Evolutionary conservation across 306 rosid genomes (phyloP), one percentile per base, ranked within the genome.

Genomic region (Astragalus glycyphyllos): DNA sequence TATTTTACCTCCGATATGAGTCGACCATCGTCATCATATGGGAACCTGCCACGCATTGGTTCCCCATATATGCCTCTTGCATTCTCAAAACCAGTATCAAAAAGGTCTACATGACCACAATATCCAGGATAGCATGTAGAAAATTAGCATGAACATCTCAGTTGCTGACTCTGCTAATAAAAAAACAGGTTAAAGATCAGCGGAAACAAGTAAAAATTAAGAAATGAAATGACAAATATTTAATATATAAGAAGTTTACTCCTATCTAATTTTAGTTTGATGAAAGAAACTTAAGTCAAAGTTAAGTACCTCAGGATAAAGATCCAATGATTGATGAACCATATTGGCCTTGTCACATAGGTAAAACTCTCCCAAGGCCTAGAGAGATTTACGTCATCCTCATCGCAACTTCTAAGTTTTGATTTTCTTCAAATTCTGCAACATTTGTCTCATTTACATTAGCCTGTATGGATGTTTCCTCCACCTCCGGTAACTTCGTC

Each of bases 101-200:
- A 92, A 59, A 92, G 91, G 84, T 92, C 86, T 11, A 88, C 88
- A 34, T 92, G 98, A 79, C 84, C 92, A 67, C 96, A 90, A 9
- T 84, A 77, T 80, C 84, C 86, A 53, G 90, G 89, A 77, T 77
- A 34, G 80, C 98, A 92, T 16, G 83, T 59, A 58, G 81, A 80
- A 79, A 26, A 75, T 35, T 85, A 55, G 77, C 98, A 92, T 71
- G 80, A 67, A 71, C 98, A 92, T 41, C 92, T 84, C 77, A 86
- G 63, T 48, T 88, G 96, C 55, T 80, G 73, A 78, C 84, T 82
- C 96, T 92, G 80, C 54, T 58, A 72, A 75, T 16, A 65, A 42
- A 68, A 46, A 29, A 20, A 23, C 4, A 55, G 13, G 54, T 58
- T 5, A 38, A 53, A 51, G 32, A 31, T 67, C 71, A 57, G 12